Evolutionary conservation across 1,284 basidiomycete species (phyloP).

Genomic region (Tilletia caries): DNA sequence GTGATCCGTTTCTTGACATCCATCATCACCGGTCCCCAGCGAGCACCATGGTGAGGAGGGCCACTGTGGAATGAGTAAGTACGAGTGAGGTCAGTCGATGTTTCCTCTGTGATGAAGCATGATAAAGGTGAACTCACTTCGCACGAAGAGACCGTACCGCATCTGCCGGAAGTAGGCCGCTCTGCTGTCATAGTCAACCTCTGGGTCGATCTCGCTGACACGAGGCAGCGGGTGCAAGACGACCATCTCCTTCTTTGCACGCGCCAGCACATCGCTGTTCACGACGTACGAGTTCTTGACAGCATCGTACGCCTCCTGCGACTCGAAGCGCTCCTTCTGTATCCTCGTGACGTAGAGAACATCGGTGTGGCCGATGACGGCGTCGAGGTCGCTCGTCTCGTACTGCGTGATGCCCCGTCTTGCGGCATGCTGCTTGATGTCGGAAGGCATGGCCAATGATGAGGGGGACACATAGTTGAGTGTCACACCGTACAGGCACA

Average conservation of each 20-base stretch:
- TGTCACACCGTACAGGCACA: slow-evolving; percentile 77
- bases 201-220: slow-evolving; percentile 94
- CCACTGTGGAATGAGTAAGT: slow-evolving; percentile 32
- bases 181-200: slow-evolving; percentile 94
- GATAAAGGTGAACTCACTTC: slow-evolving; percentile 48
- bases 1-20: neutral
- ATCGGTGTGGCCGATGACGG: slow-evolving; percentile 87
- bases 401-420: slow-evolving; percentile 63
- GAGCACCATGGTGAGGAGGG: slow-evolving; percentile 50
- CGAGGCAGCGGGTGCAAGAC: slow-evolving; percentile 97
- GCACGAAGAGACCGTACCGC: slow-evolving; percentile 92
- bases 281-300: slow-evolving; percentile 92
- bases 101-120: neutral
- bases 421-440: slow-evolving; percentile 69
- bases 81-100: neutral
- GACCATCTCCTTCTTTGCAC: slow-evolving; percentile 92
- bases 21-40: neutral
- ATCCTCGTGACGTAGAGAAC: slow-evolving; percentile 95
- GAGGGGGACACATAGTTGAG: slow-evolving; percentile 94
- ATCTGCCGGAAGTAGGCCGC: slow-evolving; percentile 99
- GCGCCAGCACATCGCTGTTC: slow-evolving; percentile 84
- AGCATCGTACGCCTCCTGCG: slow-evolving; percentile 75
- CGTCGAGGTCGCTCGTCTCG: slow-evolving; percentile 80
- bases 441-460: slow-evolving; percentile 85
- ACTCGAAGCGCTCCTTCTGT: slow-evolving; percentile 89